Conservation (phyloP, 495 filamentous ascomycete genomes). For the Hyaloscypha hepaticicola region DNA sequence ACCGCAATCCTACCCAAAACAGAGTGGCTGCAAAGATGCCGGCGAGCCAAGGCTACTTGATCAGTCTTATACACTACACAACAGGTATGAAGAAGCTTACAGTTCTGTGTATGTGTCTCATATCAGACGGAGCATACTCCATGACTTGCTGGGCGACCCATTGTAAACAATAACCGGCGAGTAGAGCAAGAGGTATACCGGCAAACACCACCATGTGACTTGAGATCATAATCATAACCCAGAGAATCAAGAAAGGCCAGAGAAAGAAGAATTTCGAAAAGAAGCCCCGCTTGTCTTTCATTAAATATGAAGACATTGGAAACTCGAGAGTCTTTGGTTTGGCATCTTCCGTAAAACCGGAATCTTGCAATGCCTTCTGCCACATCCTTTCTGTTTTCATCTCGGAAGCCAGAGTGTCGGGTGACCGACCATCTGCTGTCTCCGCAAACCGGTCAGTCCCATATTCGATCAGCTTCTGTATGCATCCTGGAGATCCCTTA, state of each 20-base stretch:
- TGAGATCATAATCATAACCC: conserved; percentile 66
- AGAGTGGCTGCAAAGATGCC: conserved; percentile 89
- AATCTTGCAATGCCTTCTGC: conserved; percentile 80
- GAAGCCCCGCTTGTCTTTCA: conserved; percentile 71
- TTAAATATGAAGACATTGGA: conserved; percentile 51
- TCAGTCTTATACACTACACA: conserved; percentile 23
- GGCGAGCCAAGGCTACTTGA: conserved; percentile 74
- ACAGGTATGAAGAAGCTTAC: conserved; percentile 46
- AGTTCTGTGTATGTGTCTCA: conserved; percentile 84
- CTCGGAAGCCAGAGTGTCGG: conserved; percentile 77
- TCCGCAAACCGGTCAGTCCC: conserved; percentile 87
- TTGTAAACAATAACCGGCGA: conserved; percentile 70
- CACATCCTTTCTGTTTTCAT: conserved; percentile 83
- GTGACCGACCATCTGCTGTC: conserved; percentile 85
- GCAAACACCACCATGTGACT: conserved; percentile 72
- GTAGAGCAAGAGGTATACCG: conserved; percentile 66
- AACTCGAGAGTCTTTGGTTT: conserved; percentile 61
- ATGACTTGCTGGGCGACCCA: conserved; percentile 75
- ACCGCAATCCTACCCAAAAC: conserved; percentile 79
- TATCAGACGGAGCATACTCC: conserved; percentile 77
- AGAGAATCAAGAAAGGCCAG: conserved; percentile 77
- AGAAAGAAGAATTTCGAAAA: conserved; percentile 88
- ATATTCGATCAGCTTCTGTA: conserved; percentile 91
- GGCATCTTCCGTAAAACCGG: conserved; percentile 78
- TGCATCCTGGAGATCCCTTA: conserved; percentile 79